phyloP scores from a whole-genome alignment of 2,329 filamentous ascomycete species.

The Zalaria obscura region DNA sequence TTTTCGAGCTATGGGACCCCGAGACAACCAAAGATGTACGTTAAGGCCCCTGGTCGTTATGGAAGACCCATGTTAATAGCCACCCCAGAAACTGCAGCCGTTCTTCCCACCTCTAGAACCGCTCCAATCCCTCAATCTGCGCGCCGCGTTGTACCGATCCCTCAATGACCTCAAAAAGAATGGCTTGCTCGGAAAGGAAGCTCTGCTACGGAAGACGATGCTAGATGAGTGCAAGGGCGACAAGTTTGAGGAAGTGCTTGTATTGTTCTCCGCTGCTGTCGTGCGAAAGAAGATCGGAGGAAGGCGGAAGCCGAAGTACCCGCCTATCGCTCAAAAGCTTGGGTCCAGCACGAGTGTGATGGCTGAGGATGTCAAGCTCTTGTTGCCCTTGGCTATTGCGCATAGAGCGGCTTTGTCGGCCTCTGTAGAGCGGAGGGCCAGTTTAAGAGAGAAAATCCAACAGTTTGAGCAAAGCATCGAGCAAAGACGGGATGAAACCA shows the following conservation, averaged over 20 bases:
- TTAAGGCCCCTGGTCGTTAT: slow-evolving; percentile 1
- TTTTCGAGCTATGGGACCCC: slow-evolving; percentile 74
- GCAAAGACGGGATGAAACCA: slow-evolving; percentile 45
- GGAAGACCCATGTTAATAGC: not conserved
- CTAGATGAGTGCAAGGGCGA: slow-evolving; percentile 92
- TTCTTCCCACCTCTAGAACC: slow-evolving; percentile 88
- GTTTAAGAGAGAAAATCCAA: slow-evolving; percentile 39
- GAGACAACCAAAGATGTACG: slow-evolving; percentile 59
- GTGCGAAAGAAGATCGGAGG: slow-evolving; percentile 51
- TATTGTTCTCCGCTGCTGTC: slow-evolving; percentile 71
- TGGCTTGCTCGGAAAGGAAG: slow-evolving; percentile 66
- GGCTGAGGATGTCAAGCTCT: slow-evolving; percentile 18
- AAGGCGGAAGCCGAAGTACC: slow-evolving; percentile 20
- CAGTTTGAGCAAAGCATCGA: slow-evolving; percentile 53
- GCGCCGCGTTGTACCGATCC: slow-evolving; percentile 65
- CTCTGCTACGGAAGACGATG: slow-evolving; percentile 81
- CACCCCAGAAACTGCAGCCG: slow-evolving; percentile 61
- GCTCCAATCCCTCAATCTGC: slow-evolving; percentile 79
- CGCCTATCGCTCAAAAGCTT: slow-evolving; percentile 36
- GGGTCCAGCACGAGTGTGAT: slow-evolving; percentile 24
- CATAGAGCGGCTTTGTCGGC: slow-evolving; percentile 53
- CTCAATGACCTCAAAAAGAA: slow-evolving; percentile 81
- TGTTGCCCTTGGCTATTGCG: slow-evolving; percentile 57
- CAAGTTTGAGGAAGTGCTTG: slow-evolving; percentile 72
- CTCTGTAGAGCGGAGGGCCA: not conserved